Conservation (phyloP, 139 green algal genomes). For the Coccomyxa sp. region DNA sequence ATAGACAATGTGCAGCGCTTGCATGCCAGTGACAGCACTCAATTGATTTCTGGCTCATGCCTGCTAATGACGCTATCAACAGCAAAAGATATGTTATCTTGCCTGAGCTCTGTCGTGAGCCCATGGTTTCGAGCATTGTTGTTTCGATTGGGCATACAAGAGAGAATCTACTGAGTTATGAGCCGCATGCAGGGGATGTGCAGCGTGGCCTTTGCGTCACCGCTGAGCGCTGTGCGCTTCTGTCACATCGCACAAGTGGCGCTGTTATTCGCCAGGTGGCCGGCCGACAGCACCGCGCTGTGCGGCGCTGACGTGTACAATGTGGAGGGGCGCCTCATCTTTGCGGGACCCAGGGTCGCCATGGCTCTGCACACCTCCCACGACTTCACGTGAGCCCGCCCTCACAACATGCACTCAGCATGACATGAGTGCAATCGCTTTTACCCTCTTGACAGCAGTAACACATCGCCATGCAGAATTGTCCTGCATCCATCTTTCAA, state of each 20-base stretch:
- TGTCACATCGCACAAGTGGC: constrained; percentile 57
- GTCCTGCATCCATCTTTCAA: too few species aligned
- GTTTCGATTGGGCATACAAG: neutral
- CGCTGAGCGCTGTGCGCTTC: constrained; percentile 71
- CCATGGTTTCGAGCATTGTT: neutral
- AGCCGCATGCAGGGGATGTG: constrained; percentile 14
- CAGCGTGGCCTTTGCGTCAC: constrained; percentile 41
- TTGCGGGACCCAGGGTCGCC: constrained; percentile 59
- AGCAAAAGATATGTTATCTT: too few species aligned
- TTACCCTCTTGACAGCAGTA: too few species aligned
- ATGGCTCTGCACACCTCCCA: constrained; percentile 60
- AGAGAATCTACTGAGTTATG: neutral
- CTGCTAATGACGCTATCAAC: too few species aligned
- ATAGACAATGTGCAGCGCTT: too few species aligned
- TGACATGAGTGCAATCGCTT: too few species aligned
- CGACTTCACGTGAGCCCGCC: constrained; percentile 30
- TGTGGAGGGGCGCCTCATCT: constrained; percentile 63
- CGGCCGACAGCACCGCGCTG: constrained; percentile 20
- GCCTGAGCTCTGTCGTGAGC: constrained; percentile 4
- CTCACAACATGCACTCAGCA: neutral
- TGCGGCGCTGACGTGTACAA: constrained; percentile 35
- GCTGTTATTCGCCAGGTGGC: constrained; percentile 54
- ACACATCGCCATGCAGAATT: too few species aligned
- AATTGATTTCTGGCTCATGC: too few species aligned
- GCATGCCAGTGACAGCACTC: too few species aligned